Percentiles rank a stretch among this genome's conserved stretches.
Conservation (phyloP, 2,329 filamentous ascomycete species). For the Fusarium tuaranense region DNA sequence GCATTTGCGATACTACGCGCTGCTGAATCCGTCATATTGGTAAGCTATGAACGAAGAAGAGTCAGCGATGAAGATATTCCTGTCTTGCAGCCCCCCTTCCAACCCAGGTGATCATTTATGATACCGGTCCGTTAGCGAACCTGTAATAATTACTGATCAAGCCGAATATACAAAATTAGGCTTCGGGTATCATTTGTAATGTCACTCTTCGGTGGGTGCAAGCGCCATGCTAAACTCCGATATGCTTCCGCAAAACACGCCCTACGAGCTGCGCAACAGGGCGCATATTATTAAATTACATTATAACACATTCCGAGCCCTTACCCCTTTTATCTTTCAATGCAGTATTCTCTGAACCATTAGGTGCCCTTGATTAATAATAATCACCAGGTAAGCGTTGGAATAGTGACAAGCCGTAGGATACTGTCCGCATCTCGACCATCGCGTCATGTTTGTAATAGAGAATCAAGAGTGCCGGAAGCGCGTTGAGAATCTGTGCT, state of each 20-base stretch:
- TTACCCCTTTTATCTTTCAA: neutral
- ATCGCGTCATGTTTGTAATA: neutral
- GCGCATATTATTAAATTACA: neutral
- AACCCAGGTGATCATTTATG: neutral
- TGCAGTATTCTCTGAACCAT: neutral
- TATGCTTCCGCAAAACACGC: neutral
- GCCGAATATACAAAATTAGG: neutral
- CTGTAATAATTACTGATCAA: neutral
- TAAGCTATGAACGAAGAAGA: neutral
- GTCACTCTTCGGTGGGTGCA: neutral
- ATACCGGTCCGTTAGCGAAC: neutral
- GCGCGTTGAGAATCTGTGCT: neutral
- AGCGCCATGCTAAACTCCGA: neutral
- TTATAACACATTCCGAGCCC: neutral
- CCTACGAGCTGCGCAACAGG: neutral
- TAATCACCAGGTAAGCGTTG: neutral
- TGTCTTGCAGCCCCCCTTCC: neutral
- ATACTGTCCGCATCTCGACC: neutral
- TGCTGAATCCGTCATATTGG: neutral
- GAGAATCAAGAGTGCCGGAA: neutral
- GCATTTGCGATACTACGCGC: neutral
- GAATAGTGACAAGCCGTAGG: neutral
- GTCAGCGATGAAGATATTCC: neutral
- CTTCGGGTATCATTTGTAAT: neutral
- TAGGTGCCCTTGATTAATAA: neutral